Percentiles rank a stretch among this genome's conserved stretches.
These are phyloP conservation scores for Pilasporangium apinafurcum DNA, from an alignment of 352 stramenopile genomes.

Conservation along the genomic window DNA sequence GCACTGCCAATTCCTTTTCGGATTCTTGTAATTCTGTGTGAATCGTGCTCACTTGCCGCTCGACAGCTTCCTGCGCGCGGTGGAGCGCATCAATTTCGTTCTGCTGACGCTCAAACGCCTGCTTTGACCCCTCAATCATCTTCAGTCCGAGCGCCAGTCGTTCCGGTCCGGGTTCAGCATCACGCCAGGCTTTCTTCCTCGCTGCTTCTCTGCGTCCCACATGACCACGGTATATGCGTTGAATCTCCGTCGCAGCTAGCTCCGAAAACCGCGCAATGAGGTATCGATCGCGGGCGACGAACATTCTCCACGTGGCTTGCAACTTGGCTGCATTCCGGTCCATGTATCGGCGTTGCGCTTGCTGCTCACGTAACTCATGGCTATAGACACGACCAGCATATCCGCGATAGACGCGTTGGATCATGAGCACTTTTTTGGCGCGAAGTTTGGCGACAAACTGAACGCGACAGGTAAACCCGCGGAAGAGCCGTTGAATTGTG, in stretches of 20 bases:
- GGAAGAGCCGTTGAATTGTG: constrained; percentile 57
- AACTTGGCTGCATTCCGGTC: constrained; percentile 67
- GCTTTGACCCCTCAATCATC: constrained; percentile 92
- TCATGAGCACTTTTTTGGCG: constrained; percentile 27
- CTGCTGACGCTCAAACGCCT: constrained; percentile 89
- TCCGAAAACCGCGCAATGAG: constrained; percentile 51
- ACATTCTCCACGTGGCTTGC: constrained; percentile 88
- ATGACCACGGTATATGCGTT: constrained; percentile 86
- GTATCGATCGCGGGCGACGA: constrained; percentile 61
- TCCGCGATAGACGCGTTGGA: constrained; percentile 76
- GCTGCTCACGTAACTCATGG: constrained; percentile 27
- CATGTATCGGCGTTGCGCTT: constrained; percentile 30
- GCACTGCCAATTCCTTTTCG: constrained; percentile 85
- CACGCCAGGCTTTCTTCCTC: constrained; percentile 82
- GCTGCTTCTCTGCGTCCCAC: constrained; percentile 58
- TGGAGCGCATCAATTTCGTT: constrained; percentile 90
- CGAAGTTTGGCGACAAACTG: constrained; percentile 34
- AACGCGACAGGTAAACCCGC: constrained; percentile 55
- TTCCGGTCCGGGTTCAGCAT: constrained; percentile 82
- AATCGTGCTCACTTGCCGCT: constrained; percentile 86
- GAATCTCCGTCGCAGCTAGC: constrained; percentile 85
- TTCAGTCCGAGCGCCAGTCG: constrained; percentile 84
- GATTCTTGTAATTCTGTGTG: constrained; percentile 88
- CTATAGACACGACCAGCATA: constrained; percentile 41
- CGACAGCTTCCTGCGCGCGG: constrained; percentile 84